These are phyloP conservation scores for Xylariaceae sp. DNA, from an alignment of 2,329 filamentous ascomycete species.

Conservation along the genomic window DNA sequence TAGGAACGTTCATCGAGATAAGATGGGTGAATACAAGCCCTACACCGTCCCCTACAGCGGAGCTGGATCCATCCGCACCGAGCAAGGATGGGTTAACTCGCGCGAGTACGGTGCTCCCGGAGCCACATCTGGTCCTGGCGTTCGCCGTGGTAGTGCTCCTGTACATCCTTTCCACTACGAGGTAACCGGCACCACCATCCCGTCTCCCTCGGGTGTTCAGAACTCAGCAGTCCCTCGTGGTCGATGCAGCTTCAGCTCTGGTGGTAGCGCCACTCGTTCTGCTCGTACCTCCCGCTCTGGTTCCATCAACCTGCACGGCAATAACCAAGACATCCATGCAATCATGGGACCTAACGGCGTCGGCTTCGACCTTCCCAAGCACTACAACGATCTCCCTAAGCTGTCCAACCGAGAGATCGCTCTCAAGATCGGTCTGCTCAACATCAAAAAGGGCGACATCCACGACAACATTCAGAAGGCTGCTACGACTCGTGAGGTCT, in stretches of 20 bases:
- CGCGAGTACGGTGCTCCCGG: slow-evolving; percentile 16
- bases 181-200: slow-evolving; percentile 8
- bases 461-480: slow-evolving; percentile 15
- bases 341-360: slow-evolving; percentile 30
- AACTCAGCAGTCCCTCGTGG: background rate
- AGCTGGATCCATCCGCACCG: slow-evolving; percentile 18
- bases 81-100: slow-evolving; percentile 18
- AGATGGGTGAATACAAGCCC: slow-evolving; percentile 17
- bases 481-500: slow-evolving; percentile 10
- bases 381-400: slow-evolving; percentile 9
- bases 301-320: slow-evolving; percentile 41
- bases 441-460: slow-evolving; percentile 16
- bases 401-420: slow-evolving; percentile 14
- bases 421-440: slow-evolving; percentile 15
- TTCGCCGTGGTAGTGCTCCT: slow-evolving; percentile 10
- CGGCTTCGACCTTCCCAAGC: slow-evolving; percentile 13
- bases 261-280: slow-evolving; percentile 20
- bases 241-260: slow-evolving; percentile 4
- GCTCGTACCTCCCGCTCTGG: slow-evolving; percentile 32
- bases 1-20: background rate
- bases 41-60: slow-evolving; percentile 28
- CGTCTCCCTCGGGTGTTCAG: slow-evolving; percentile 4
- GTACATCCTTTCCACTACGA: slow-evolving; percentile 12
- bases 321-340: slow-evolving; percentile 41
- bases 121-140: slow-evolving; percentile 12